phyloP scores from a whole-genome alignment of 345 rosid genomes.

The Populus tremula region DNA sequence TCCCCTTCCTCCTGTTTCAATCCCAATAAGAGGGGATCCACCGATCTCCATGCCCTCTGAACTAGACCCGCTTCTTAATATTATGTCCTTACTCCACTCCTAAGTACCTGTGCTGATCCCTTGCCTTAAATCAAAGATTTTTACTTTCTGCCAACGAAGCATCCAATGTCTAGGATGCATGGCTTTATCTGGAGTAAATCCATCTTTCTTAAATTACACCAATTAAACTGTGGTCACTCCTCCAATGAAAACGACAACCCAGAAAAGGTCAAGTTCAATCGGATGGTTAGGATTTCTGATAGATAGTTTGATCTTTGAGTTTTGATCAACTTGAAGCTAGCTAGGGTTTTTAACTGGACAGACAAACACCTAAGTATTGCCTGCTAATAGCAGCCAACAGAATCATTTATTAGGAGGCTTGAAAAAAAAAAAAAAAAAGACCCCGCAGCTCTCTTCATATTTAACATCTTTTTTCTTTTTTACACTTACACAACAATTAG shows the following conservation, averaged over 20 bases:
- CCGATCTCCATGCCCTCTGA: neutral
- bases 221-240: neutral
- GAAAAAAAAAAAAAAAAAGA: neutral
- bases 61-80: neutral
- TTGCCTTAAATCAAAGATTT: neutral
- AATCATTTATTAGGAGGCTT: slow-evolving; percentile 9
- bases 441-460: neutral
- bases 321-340: neutral
- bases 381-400: slow-evolving; percentile 7
- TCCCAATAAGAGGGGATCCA: neutral
- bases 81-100: neutral
- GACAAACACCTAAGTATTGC: neutral
- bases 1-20: neutral
- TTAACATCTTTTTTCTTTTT: neutral
- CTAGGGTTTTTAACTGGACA: neutral
- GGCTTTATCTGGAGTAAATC: neutral
- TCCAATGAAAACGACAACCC: neutral
- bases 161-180: neutral
- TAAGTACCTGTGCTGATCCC: neutral
- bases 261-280: neutral
- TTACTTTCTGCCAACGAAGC: neutral
- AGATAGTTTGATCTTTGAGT: neutral
- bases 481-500: neutral
- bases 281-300: neutral
- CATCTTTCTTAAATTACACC: neutral